Evolutionary conservation across 2,329 filamentous ascomycete genomes (phyloP).

Genomic region (Ophiocordyceps camponoti-floridani): DNA sequence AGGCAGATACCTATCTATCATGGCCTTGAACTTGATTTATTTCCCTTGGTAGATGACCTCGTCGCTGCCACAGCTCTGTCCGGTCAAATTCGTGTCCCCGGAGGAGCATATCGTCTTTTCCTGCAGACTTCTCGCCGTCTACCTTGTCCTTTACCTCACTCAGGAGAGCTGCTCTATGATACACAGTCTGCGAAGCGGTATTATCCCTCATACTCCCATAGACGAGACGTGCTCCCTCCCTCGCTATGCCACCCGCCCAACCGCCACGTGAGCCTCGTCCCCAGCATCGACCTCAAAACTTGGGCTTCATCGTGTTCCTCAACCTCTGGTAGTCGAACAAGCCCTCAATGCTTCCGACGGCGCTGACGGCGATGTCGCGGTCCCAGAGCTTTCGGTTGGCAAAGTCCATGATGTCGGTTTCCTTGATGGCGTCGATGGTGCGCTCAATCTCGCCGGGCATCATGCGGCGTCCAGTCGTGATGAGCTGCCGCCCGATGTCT

Average conservation of each 20-base stretch:
- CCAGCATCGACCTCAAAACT: slow-evolving; percentile 27
- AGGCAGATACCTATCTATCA: not conserved
- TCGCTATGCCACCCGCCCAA: slow-evolving; percentile 16
- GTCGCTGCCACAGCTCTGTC: not conserved
- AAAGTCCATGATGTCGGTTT: slow-evolving; percentile 95
- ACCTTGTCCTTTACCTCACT: not conserved
- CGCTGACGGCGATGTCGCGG: slow-evolving; percentile 84
- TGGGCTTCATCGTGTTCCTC: slow-evolving; percentile 76
- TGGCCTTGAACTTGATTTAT: not conserved
- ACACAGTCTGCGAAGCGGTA: slow-evolving; percentile 32
- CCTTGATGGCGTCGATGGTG: slow-evolving; percentile 71
- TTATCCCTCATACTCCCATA: slow-evolving; percentile 5
- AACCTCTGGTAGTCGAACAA: slow-evolving; percentile 62
- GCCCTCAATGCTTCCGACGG: slow-evolving; percentile 84
- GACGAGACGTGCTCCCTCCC: slow-evolving; percentile 18
- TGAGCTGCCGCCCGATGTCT: slow-evolving; percentile 95
- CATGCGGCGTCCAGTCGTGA: slow-evolving; percentile 89
- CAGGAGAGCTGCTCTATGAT: slow-evolving; percentile 21
- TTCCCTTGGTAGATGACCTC: not conserved
- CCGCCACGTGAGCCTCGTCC: slow-evolving; percentile 7
- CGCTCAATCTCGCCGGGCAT: slow-evolving; percentile 88
- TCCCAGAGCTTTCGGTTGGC: slow-evolving; percentile 94
- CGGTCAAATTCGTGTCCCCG: not conserved
- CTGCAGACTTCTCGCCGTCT: not conserved
- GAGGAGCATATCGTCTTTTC: not conserved